Evolutionary conservation across 2,329 filamentous ascomycete species (phyloP), one percentile per base, ranked within the genome.

Genomic region (Ophiostoma triangulosporum): DNA sequence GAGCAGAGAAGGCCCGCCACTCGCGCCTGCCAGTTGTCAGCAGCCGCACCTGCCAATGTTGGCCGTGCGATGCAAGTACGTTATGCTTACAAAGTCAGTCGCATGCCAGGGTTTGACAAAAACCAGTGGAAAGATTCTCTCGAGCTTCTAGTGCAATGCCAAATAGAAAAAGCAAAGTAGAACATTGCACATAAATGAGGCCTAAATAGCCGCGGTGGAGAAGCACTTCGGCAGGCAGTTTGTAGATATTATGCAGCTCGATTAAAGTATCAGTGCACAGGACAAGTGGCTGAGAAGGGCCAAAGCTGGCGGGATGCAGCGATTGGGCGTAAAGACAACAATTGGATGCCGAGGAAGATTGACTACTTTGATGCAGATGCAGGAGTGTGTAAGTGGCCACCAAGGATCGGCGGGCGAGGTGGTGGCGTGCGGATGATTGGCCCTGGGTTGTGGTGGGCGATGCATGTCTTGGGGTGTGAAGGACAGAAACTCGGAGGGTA

Each of bases 201-300:
- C 45, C 52, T 53, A 50, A 53, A 49, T 53, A 49, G 45, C 52
- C 33, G 26, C 46, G 22, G 46, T 50, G 35, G 52, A 22, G 45
- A 43, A 40, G 4, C 12, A 53, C 15, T 40, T 24, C 36, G 20
- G 36, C 36, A 40, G 36, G 36, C 17, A 9, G 15, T 4, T 27
- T 14, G 9, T 43, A 20, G 11, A 45, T 24, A 43, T 4, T 14
- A 20, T 17, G 9, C n/a, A 36, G 3, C 6, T 12, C 20, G 12
- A 26, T 15, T 5, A 45, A 9, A 36, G n/a, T 11, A 36, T 36
- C 14, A 5, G 33, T 17, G 7, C 17, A 46, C 14, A 31, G 11
- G 12, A 11, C 15, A 43, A 15, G 43, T 46, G 43, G 43, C 43
- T 46, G 26, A 6, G 26, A 45, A 14, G 9, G 38, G 26, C 29